Base-by-base conservation (phyloP, 306 rosid genomes). In the apple (Malus domestica) region DNA sequence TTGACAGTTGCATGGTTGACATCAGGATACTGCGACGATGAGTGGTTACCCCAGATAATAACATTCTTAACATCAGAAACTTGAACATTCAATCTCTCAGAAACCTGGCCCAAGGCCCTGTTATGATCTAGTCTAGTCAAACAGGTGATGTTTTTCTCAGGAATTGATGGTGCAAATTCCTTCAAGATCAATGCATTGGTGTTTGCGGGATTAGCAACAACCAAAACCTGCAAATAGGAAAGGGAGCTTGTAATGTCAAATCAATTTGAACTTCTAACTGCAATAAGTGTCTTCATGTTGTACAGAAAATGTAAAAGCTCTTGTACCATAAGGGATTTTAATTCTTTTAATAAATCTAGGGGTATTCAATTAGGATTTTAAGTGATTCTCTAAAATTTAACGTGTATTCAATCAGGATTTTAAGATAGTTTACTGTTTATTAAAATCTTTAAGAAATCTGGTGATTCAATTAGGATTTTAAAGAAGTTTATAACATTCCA, bases 191-290 rank as follows among this genome's bases (percentile, higher is more conserved):
- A 82, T 54, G 98, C 99, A 73, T 95, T 95, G 70, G 99, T 95
- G 81, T 95, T 95, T 68, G 99, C 99, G 42, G 99, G 99, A 83
- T 95, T 95, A 68, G 99, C 99, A 82, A 96, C 98, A 78, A 96
- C 99, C 84, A 96, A 69, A 76, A 96, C 99, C 98, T 96, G 91
- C 84, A 86, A 62, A 81, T 73, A 67, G 80, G 42, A 78, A 73
- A 29, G 62, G 22, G 20, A 63, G 51, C 8, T 16, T 30, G 66
- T 67, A 44, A 18, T 58, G 55, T 52, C 1, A 68, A 68, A 70
- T 73, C 46, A 33, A 76, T 54, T 40, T 25, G 69, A 68, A 29
- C 15, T 27, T 12, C 42, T 33, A 55, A 65, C 54, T 15, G 64
- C 71, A 59, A 38, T 3, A 58, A 32, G 18, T 22, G 14, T 30